Percentiles rank a stretch among this genome's conserved stretches.
These are phyloP conservation scores for Ogataea thermomethanolica DNA, from an alignment of 805 yeast species.

Conservation along the genomic window DNA sequence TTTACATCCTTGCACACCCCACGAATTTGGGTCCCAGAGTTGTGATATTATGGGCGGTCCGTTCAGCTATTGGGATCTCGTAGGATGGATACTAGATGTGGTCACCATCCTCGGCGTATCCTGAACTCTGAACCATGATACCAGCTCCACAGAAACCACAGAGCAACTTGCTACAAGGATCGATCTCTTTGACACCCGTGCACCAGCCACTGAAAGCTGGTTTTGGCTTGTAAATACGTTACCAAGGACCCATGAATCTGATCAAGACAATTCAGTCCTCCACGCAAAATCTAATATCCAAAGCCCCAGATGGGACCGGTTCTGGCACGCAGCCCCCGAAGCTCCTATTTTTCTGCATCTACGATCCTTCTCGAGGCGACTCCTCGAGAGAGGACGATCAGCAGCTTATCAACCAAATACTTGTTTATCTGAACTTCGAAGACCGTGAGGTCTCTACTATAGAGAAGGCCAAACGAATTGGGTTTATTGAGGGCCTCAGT, in stretches of 20 bases:
- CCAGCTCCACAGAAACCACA: too few species aligned
- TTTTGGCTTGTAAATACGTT: background rate
- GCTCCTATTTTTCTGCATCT: conserved; percentile 22
- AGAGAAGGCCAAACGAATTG: conserved; percentile 24
- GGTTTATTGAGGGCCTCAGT: conserved; percentile 28
- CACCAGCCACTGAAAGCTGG: too few species aligned
- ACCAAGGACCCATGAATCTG: conserved; percentile 17
- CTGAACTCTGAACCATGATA: too few species aligned
- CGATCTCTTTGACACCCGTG: too few species aligned
- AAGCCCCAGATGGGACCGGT: background rate
- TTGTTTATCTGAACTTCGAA: conserved; percentile 24
- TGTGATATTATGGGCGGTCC: background rate
- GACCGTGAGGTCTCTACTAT: conserved; percentile 16
- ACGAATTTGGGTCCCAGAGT: background rate
- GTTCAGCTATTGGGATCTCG: too few species aligned
- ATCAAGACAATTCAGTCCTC: conserved; percentile 21
- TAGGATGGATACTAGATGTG: too few species aligned
- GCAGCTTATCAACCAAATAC: conserved; percentile 22
- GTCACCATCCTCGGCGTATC: too few species aligned
- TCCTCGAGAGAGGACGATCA: conserved; percentile 22
- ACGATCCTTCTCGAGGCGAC: conserved; percentile 19
- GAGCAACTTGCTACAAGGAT: too few species aligned
- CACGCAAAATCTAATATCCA: conserved; percentile 14
- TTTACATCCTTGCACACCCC: conserved; percentile 5
- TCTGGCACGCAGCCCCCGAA: conserved; percentile 11